phyloP scores from a whole-genome alignment of 768 basidiomycete species.

The Auricularia sp. region DNA sequence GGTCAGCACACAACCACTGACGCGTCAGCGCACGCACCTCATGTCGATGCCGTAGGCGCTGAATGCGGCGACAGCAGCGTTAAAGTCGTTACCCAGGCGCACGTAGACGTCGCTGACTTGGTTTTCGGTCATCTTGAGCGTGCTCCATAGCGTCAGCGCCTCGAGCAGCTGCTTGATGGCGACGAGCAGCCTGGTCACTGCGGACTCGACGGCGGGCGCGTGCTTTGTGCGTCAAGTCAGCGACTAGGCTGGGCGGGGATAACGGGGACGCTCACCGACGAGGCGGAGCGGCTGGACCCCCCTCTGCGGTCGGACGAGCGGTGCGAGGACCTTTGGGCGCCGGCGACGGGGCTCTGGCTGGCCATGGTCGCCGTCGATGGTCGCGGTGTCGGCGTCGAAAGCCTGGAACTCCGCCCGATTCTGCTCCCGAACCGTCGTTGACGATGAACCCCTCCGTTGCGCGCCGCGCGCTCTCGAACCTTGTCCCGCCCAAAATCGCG shows the following conservation, averaged over 20 bases:
- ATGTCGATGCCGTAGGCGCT: constrained; percentile 77
- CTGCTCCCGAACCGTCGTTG: not conserved
- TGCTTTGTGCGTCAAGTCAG: not conserved
- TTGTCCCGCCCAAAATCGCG: constrained; percentile 93
- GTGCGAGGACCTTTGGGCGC: not conserved
- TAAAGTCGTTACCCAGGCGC: constrained; percentile 93
- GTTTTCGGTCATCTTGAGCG: constrained; percentile 54
- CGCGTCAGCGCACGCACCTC: constrained; percentile 47
- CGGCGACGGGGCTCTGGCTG: not conserved
- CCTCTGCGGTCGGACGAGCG: not conserved
- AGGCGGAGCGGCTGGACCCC: not conserved
- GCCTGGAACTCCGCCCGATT: not conserved
- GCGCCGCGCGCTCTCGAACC: constrained; percentile 72
- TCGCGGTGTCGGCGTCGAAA: not conserved
- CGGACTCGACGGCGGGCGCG: constrained; percentile 72
- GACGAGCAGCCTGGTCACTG: constrained; percentile 85
- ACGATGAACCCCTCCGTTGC: constrained; percentile 73
- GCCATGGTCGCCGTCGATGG: not conserved
- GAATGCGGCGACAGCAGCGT: constrained; percentile 85
- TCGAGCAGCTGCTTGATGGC: constrained; percentile 94
- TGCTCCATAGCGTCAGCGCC: constrained; percentile 77
- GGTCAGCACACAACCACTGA: not conserved
- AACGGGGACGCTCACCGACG: not conserved
- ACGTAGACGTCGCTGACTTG: constrained; percentile 97
- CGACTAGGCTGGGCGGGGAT: not conserved